Evolutionary conservation across 2,329 filamentous ascomycete genomes (phyloP).

Genomic region (Dactylellina sp.): DNA sequence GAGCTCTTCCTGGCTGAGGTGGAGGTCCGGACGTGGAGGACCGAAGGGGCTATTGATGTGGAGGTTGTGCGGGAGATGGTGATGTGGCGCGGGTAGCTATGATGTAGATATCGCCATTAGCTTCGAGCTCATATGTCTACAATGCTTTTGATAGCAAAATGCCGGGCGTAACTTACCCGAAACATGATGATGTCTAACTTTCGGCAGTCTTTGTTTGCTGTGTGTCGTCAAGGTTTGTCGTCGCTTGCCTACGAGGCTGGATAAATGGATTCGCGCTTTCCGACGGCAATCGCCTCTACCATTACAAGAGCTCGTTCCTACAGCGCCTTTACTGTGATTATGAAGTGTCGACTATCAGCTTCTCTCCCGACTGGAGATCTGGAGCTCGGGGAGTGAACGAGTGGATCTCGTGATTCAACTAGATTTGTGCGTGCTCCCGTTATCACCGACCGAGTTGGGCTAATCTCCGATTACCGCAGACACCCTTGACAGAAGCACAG

Average conservation of each 20-base stretch:
- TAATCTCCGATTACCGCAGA: slow-evolving; percentile 41
- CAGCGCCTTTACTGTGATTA: not conserved
- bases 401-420: slow-evolving; percentile 20
- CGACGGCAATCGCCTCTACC: too few species aligned
- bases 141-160: too few species aligned
- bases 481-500: too few species aligned
- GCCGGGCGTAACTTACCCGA: slow-evolving; percentile 11
- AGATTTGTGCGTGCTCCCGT: slow-evolving; percentile 17
- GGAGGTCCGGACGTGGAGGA: slow-evolving; percentile 31
- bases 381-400: not conserved
- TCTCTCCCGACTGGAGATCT: too few species aligned
- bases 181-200: too few species aligned
- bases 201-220: too few species aligned
- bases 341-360: too few species aligned
- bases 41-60: slow-evolving; percentile 14
- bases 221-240: not conserved
- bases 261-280: too few species aligned
- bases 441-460: slow-evolving; percentile 16
- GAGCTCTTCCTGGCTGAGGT: slow-evolving; percentile 81
- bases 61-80: slow-evolving; percentile 35
- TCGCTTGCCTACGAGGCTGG: too few species aligned
- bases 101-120: not conserved
- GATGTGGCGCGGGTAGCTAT: slow-evolving; percentile 34
- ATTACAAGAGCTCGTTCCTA: too few species aligned
- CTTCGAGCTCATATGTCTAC: too few species aligned